Percentiles rank a stretch among this genome's conserved stretches.
phyloP scores from a whole-genome alignment of 345 rosid species.

The Eutrema heterophyllum region DNA sequence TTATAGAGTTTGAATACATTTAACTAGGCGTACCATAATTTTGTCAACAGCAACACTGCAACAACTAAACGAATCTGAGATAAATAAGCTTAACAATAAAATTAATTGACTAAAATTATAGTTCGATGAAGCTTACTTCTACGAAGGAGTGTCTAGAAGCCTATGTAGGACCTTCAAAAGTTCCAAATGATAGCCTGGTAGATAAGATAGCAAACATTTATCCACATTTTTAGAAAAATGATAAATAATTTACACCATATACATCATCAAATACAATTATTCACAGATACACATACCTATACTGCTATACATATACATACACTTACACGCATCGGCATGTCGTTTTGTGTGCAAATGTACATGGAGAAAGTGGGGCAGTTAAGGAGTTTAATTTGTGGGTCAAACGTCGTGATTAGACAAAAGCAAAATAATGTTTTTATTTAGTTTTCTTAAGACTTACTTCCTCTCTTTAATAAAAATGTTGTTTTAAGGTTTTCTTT shows the following conservation, averaged over 20 bases:
- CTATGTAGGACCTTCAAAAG: not conserved
- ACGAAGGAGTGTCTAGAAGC: not conserved
- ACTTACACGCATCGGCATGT: not conserved
- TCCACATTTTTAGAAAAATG: not conserved
- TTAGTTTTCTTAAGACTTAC: not conserved
- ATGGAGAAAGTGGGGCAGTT: slow-evolving; percentile 19
- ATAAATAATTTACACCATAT: not conserved
- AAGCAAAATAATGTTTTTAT: not conserved
- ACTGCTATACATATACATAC: not conserved
- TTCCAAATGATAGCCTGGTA: not conserved
- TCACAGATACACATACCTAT: not conserved
- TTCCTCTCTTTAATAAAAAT: too few species aligned
- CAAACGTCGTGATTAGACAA: slow-evolving; percentile 5
- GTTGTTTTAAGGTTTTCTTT: too few species aligned
- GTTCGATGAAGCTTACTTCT: not conserved
- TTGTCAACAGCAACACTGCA: not conserved
- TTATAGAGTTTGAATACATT: not conserved
- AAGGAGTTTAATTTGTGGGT: slow-evolving; percentile 12
- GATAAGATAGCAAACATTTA: not conserved
- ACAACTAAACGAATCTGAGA: not conserved
- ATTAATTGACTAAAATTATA: not conserved
- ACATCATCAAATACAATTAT: not conserved
- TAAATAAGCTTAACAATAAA: not conserved
- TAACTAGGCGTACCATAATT: not conserved
- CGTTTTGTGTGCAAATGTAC: slow-evolving; percentile 23